Conservation (phyloP, 2,329 filamentous ascomycete species). For the Talaromyces sp. region DNA sequence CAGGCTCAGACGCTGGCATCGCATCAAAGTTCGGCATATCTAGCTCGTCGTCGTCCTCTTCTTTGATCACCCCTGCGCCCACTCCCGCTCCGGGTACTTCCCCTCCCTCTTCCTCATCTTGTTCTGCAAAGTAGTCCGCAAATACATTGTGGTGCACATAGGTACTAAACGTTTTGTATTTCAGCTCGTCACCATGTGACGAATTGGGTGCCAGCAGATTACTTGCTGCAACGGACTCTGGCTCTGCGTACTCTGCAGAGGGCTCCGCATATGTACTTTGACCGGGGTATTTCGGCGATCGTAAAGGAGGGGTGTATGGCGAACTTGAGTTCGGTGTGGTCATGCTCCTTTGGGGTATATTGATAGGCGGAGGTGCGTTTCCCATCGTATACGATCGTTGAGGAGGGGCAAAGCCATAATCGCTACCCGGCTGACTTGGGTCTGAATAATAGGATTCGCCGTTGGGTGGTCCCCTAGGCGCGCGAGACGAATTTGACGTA, state of each 20-base stretch:
- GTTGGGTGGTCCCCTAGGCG: slow-evolving; percentile 25
- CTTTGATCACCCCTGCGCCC: slow-evolving; percentile 44
- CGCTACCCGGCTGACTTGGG: not conserved
- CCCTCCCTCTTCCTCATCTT: slow-evolving; percentile 38
- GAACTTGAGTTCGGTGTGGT: slow-evolving; percentile 33
- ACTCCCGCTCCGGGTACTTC: slow-evolving; percentile 36
- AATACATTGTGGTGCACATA: slow-evolving; percentile 42
- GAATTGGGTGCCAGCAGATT: slow-evolving; percentile 12
- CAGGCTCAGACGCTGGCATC: slow-evolving; percentile 33
- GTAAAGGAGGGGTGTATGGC: slow-evolving; percentile 18
- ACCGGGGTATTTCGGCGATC: slow-evolving; percentile 33
- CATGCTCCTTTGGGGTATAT: slow-evolving; percentile 34
- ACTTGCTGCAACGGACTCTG: slow-evolving; percentile 7
- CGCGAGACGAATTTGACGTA: slow-evolving; percentile 37
- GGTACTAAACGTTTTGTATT: slow-evolving; percentile 19
- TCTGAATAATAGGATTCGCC: slow-evolving; percentile 21
- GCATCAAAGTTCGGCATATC: slow-evolving; percentile 65
- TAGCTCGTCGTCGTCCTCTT: slow-evolving; percentile 38
- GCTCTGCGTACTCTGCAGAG: slow-evolving; percentile 19
- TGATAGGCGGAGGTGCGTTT: slow-evolving; percentile 28
- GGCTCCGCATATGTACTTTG: slow-evolving; percentile 34
- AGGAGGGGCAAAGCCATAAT: slow-evolving; percentile 17
- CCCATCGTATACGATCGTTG: slow-evolving; percentile 29
- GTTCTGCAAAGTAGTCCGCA: slow-evolving; percentile 53
- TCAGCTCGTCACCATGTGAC: slow-evolving; percentile 13